Evolutionary conservation across 345 rosid species (phyloP).

Genomic region (Rhizophora apiculata): DNA sequence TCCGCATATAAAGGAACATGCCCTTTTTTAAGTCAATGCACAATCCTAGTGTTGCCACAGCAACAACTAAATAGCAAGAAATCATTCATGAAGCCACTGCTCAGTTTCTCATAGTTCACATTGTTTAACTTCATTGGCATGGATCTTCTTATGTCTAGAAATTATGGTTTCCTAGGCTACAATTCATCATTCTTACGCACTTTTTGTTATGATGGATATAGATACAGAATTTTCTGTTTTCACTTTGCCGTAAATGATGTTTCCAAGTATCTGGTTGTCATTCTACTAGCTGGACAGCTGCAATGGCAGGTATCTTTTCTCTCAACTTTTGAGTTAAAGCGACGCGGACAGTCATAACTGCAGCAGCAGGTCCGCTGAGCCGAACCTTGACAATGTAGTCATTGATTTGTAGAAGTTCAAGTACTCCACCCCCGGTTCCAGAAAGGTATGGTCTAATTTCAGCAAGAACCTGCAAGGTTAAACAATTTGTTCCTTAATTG

Average conservation of each 20-base stretch:
- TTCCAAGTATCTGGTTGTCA: constrained; percentile 20
- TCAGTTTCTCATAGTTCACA: too few species aligned
- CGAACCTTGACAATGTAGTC: constrained; percentile 63
- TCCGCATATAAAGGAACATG: too few species aligned
- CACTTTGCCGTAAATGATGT: constrained; percentile 12
- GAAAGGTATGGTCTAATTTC: constrained; percentile 87
- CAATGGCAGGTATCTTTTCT: constrained; percentile 76
- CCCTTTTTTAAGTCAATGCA: too few species aligned
- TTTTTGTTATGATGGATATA: neutral
- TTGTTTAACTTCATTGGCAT: too few species aligned
- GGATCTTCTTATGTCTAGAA: too few species aligned
- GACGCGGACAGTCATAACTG: constrained; percentile 86
- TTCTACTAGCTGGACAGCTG: constrained; percentile 76
- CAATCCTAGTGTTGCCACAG: too few species aligned
- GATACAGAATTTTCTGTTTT: constrained; percentile 1
- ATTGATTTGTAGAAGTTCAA: constrained; percentile 68
- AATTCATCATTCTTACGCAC: neutral
- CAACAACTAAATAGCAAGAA: too few species aligned
- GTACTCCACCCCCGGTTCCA: constrained; percentile 85
- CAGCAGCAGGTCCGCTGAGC: constrained; percentile 87
- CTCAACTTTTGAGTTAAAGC: constrained; percentile 85
- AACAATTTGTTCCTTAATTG: neutral
- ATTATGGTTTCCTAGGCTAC: neutral
- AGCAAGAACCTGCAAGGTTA: constrained; percentile 57
- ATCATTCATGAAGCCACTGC: too few species aligned